Percentiles rank a stretch among this genome's conserved stretches.
Evolutionary conservation across 2,329 filamentous ascomycete species (phyloP).

Genomic region (Pseudogymnoascus sp.): DNA sequence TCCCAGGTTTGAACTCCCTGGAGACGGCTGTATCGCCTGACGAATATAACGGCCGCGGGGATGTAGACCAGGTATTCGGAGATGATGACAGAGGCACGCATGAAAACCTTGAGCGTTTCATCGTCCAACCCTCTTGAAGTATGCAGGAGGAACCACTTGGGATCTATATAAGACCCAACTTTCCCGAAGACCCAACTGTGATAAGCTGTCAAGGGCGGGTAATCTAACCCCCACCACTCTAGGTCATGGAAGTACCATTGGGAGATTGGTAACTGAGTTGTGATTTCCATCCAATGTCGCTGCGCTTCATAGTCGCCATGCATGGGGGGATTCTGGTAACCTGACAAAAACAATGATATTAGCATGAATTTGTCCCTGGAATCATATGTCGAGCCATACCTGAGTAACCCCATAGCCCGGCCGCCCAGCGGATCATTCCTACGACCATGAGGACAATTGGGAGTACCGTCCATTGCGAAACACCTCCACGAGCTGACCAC

Average conservation of each 20-base stretch:
- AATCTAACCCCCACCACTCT: conserved; percentile 96
- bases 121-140: conserved; percentile 76
- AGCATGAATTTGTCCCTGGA: not conserved
- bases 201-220: conserved; percentile 94
- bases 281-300: conserved; percentile 98
- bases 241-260: conserved; percentile 98
- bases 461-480: conserved; percentile 86
- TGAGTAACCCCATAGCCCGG: conserved; percentile 90
- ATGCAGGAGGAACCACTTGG: conserved; percentile 79
- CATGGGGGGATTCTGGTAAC: conserved; percentile 76
- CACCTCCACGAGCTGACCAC: conserved; percentile 72
- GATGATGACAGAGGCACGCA: conserved; percentile 83
- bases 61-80: conserved; percentile 89
- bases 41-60: conserved; percentile 76
- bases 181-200: conserved; percentile 94
- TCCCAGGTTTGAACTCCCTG: conserved; percentile 76
- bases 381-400: conserved; percentile 41
- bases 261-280: conserved; percentile 76
- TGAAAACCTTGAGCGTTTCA: conserved; percentile 77
- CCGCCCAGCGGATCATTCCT: conserved; percentile 90
- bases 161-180: conserved; percentile 70
- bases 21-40: conserved; percentile 68
- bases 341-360: conserved; percentile 33
- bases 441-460: conserved; percentile 81
- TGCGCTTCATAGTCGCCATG: conserved; percentile 97